These are phyloP conservation scores for Penicillium concentricum DNA, from an alignment of 2,329 filamentous ascomycete genomes.

Conservation along the genomic window DNA sequence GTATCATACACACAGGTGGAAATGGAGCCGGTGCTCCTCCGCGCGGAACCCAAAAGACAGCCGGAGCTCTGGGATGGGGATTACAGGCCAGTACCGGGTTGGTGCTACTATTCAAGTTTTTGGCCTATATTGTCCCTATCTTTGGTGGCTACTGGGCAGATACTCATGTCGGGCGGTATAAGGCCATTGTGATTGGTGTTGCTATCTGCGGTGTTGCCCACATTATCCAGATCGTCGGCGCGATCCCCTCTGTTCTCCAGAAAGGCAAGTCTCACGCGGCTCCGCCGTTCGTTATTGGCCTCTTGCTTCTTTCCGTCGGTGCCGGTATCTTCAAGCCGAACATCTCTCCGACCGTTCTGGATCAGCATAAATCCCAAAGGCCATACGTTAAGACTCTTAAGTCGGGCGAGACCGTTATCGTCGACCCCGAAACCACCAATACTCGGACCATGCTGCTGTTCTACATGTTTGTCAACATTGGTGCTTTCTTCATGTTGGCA, in stretches of 20 bases:
- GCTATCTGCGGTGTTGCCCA: conserved; percentile 31
- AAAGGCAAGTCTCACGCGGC: conserved; percentile 32
- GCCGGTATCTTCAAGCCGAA: conserved; percentile 42
- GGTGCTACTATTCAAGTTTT: conserved; percentile 50
- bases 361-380: conserved; percentile 19
- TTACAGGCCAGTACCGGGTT: conserved; percentile 52
- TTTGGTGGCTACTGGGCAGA: conserved; percentile 36
- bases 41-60: conserved; percentile 42
- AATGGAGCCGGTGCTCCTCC: conserved; percentile 32
- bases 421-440: conserved; percentile 49
- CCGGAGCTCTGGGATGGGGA: conserved; percentile 61
- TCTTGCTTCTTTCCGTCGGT: conserved; percentile 40
- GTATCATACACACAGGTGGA: conserved; percentile 4
- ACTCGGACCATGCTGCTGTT: conserved; percentile 38
- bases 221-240: conserved; percentile 29
- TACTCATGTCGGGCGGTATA: conserved; percentile 16
- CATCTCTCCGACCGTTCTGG: background rate
- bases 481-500: conserved; percentile 37
- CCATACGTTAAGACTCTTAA: conserved; percentile 44
- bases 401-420: conserved; percentile 47
- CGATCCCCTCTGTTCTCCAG: conserved; percentile 43
- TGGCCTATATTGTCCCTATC: conserved; percentile 59
- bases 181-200: conserved; percentile 41
- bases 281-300: conserved; percentile 41
- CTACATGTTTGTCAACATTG: conserved; percentile 35